Evolutionary conservation across 176 grass and related monocot genomes (phyloP), one percentile per base, ranked within the genome.

Genomic region (Tuctoria greenei): DNA sequence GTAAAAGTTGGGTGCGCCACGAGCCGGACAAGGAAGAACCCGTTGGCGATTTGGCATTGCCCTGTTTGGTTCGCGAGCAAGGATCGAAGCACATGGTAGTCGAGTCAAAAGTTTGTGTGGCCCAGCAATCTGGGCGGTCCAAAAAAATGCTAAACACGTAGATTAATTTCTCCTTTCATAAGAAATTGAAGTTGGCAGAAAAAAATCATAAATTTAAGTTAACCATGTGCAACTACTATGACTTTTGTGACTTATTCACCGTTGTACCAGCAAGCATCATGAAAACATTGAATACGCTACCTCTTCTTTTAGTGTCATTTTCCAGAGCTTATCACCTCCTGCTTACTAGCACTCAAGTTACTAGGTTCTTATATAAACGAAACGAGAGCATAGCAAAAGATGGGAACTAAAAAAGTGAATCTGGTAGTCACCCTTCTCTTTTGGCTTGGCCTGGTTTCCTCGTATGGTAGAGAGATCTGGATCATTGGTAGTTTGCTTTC

Each of bases 1-100:
- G 43, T 21, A 18, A n/a, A 57, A 67, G 24, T 42, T 78, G 14
- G 72, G 72, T 55, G 18, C 10, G n/a, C 64, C 46, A 55, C 51
- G 51, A 8, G 23, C 7, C 51, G 20, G 0, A 21, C 20, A 9
- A 55, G 2, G 17, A n/a, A 28, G 24, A 35, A 49, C 44, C 15
- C 16, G 16, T 35, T 50, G 11, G 60, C 60, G 45, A 46, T 63
- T 44, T 35, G 69, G 47, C 47, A 21, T 55, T 36, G 49, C 49
- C 20, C 0, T 21, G 28, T 37, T 35, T 23, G 6, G 31, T 72
- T 24, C 69, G 47, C 55, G 31, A 38, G 68, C n/a, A n/a, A n/a
- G n/a, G n/a, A 55, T 7, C 69, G 16, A 24, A 27, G 23, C 49
- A 14, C 17, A 40, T 10, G 20, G 47, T 20, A 72, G 21, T 11